Evolutionary conservation across 1,284 basidiomycete species (phyloP).

Genomic region (Abortiporus biennis): DNA sequence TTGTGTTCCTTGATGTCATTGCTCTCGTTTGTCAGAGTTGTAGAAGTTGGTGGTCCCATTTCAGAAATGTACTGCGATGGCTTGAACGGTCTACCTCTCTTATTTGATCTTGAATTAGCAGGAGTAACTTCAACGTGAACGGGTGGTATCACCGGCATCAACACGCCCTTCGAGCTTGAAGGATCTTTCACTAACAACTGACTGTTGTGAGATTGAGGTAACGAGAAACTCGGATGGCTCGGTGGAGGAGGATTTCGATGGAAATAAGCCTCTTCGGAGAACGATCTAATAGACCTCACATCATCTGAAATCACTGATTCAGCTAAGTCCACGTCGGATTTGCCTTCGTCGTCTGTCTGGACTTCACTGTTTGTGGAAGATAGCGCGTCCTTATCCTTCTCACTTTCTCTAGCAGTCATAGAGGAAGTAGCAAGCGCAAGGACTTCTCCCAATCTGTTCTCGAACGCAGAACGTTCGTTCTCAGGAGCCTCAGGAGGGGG

Average conservation of each 20-base stretch:
- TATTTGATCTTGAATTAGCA: constrained; percentile 18
- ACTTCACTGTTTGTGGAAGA: constrained; percentile 58
- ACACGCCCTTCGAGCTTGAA: not conserved
- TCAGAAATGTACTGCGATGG: too few relatives aligned
- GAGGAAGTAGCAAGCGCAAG: constrained; percentile 64
- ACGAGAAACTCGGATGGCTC: not conserved
- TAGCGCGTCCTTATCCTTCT: constrained; percentile 37
- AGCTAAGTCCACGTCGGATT: constrained; percentile 47
- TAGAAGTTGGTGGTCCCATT: too few relatives aligned
- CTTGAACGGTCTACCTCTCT: constrained; percentile 20
- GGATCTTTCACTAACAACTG: not conserved
- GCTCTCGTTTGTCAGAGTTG: too few relatives aligned
- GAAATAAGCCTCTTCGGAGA: constrained; percentile 37
- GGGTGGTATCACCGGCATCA: not conserved
- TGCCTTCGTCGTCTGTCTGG: constrained; percentile 57
- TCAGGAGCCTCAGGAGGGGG: constrained; percentile 71
- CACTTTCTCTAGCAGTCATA: constrained; percentile 45
- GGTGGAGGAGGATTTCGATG: not conserved
- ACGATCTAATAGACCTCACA: constrained; percentile 54
- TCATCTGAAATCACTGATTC: constrained; percentile 72
- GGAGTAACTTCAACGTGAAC: constrained; percentile 12
- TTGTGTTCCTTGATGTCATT: too few relatives aligned
- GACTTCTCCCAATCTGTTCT: constrained; percentile 55
- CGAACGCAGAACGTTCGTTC: constrained; percentile 59
- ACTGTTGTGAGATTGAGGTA: not conserved